Base-by-base conservation (phyloP, 345 rosid species). In the Ceriops decandra region DNA sequence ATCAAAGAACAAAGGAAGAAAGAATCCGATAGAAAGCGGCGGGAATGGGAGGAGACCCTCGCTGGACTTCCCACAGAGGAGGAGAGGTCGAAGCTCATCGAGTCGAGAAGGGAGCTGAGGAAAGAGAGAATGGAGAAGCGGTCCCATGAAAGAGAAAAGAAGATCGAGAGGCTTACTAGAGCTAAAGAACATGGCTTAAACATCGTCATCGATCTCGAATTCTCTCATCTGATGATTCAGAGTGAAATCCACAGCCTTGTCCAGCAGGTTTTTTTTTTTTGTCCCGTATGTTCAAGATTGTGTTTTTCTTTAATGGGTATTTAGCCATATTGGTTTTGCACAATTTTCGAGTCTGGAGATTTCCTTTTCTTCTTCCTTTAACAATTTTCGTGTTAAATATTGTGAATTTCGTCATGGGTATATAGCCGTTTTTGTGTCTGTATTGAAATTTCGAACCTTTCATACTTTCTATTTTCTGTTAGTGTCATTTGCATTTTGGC, bases 201-300 rank as follows among this genome's bases (percentile, higher is more conserved):
- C 65, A 71, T 95, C 28, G 88, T 92, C 20, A 57, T 95, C 17
- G 98, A 95, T 74, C 90, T 92, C 17, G 96, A 87, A 42, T 95
- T 95, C 69, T 71, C 88, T 11, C 82, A 90, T 73, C 96, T 91
- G 68, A 92, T 91, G 98, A 85, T 90, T 5, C 52, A 78, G 20
- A 69, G 77, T 2, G 97, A 95, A 74, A 90, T 95, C 72, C 95
- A 85, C 56, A 91, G 98, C 79, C 96, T 95, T 27, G 90, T 89
- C 72, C 97, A 95, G 68, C 99, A 95, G 91, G 96, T 87, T 53
- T 16, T 20, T 28, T 13, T 26, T 2, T 57, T 3, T 4, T 22
- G 19, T 56, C 2, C 22, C 24, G 26, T 57, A 2, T 49, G 10
- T 47, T 11, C 15, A 24, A 24, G 57, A 53, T 21, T 53, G 28